Percentiles rank a stretch among this genome's conserved stretches.
phyloP scores from a whole-genome alignment of 2,329 filamentous ascomycete species.

The Incumbomyces lentus region DNA sequence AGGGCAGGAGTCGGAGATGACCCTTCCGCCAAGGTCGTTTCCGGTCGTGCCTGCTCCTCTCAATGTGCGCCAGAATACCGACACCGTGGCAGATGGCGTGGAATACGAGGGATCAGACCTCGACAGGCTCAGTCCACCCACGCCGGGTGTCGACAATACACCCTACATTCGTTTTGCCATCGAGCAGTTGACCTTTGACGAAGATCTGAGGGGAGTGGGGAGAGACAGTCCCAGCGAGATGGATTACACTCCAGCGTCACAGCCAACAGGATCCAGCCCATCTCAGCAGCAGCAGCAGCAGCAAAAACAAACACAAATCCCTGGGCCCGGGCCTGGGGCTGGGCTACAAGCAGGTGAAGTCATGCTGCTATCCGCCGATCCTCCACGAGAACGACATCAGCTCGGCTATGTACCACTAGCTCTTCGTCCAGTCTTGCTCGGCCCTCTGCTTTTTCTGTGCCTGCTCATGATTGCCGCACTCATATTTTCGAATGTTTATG shows the following conservation, averaged over 20 bases:
- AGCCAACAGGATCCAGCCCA: not conserved
- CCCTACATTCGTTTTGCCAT: conserved; percentile 86
- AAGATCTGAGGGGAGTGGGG: conserved; percentile 48
- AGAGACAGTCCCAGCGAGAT: conserved; percentile 36
- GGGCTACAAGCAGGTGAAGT: conserved; percentile 17
- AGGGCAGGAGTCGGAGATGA: conserved; percentile 19
- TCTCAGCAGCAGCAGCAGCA: conserved; percentile 4
- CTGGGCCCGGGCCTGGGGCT: conserved; percentile 2
- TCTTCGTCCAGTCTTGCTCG: conserved; percentile 56
- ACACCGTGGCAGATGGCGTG: conserved; percentile 16
- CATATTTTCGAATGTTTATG: conserved; percentile 62
- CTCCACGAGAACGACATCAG: conserved; percentile 35
- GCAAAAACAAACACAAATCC: conserved; percentile 10
- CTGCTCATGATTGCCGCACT: conserved; percentile 62
- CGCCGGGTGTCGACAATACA: conserved; percentile 71
- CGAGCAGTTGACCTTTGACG: conserved; percentile 70
- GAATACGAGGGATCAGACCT: conserved; percentile 23
- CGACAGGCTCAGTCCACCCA: conserved; percentile 38
- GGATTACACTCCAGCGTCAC: conserved; percentile 1
- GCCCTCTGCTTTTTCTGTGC: conserved; percentile 50
- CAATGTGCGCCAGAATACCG: conserved; percentile 10
- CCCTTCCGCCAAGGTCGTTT: conserved; percentile 13
- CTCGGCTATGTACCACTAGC: conserved; percentile 63
- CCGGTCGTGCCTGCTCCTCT: conserved; percentile 16
- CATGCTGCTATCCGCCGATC: conserved; percentile 30